A percentile compares a stretch with the other conserved stretches of the same genome.
Evolutionary conservation across 2,329 filamentous ascomycete species (phyloP).

Genomic region (Lizonia empirigonia): DNA sequence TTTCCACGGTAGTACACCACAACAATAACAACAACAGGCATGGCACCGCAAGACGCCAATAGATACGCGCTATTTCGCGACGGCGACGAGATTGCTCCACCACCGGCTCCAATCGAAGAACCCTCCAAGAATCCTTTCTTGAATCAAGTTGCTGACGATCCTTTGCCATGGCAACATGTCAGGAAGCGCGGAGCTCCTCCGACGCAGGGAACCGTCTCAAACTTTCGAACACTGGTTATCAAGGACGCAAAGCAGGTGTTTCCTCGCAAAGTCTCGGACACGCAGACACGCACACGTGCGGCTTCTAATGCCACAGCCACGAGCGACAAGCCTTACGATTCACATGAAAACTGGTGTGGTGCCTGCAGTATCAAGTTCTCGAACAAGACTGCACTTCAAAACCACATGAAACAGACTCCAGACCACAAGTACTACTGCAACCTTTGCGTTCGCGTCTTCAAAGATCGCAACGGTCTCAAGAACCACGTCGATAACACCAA

Average conservation of each 20-base stretch:
- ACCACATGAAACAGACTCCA: constrained; percentile 34
- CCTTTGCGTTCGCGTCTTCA: constrained; percentile 44
- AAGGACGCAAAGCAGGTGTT: constrained; percentile 12
- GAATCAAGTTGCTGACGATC: constrained; percentile 32
- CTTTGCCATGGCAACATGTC: constrained; percentile 36
- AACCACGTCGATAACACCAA: constrained; percentile 42
- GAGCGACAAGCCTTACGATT: constrained; percentile 23
- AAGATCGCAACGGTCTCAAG: constrained; percentile 42
- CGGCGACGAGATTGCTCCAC: constrained; percentile 12
- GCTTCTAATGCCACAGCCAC: constrained; percentile 14
- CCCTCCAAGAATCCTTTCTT: constrained; percentile 24
- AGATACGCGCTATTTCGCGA: constrained; percentile 35
- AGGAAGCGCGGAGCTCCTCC: constrained; percentile 24
- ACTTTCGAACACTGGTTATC: constrained; percentile 16
- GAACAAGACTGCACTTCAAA: constrained; percentile 30
- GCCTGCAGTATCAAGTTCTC: constrained; percentile 34
- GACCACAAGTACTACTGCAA: constrained; percentile 44
- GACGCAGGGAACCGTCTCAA: not conserved
- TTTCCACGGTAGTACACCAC: not conserved
- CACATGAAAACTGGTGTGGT: constrained; percentile 42
- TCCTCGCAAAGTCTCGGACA: not conserved
- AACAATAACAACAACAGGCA: constrained; percentile 2
- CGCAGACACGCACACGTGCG: constrained; percentile 9
- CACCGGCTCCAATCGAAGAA: constrained; percentile 8
- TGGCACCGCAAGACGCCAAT: constrained; percentile 27